Percentiles rank a stretch among this genome's conserved stretches.
Conservation (phyloP, 106 monocot genomes). For the Triglochin maritima region DNA sequence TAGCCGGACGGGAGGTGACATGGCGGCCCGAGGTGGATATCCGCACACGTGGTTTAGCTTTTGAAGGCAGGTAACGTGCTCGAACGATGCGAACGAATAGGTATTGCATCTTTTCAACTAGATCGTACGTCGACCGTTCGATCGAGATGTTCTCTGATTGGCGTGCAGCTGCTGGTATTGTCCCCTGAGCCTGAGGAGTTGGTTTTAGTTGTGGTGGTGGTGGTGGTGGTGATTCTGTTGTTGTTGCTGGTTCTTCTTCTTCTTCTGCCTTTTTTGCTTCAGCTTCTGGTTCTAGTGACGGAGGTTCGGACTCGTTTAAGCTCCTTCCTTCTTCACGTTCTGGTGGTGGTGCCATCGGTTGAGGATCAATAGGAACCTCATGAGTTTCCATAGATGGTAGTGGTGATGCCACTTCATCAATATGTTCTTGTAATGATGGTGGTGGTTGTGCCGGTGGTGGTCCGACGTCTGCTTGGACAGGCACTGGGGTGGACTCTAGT, state of each 20-base stretch:
- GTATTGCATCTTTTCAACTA: conserved; percentile 91
- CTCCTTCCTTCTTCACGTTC: too few species aligned
- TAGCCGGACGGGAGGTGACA: conserved; percentile 36
- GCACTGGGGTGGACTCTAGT: not conserved
- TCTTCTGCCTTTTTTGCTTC: not conserved
- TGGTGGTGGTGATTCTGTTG: not conserved
- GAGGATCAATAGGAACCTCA: not conserved
- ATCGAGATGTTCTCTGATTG: not conserved
- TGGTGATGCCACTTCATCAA: conserved; percentile 1
- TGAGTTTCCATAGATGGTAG: conserved; percentile 7
- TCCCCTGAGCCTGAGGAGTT: conserved; percentile 1
- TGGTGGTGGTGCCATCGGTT: too few species aligned
- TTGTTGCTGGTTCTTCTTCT: not conserved
- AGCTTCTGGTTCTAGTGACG: not conserved
- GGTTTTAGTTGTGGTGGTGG: not conserved
- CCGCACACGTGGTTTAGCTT: conserved; percentile 46
- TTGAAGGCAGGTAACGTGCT: conserved; percentile 29
- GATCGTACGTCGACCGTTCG: conserved; percentile 50
- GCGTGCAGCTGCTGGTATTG: not conserved
- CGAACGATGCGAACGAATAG: conserved; percentile 73
- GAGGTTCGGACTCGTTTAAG: not conserved
- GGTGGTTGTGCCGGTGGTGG: conserved; percentile 4
- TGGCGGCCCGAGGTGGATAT: conserved; percentile 38
- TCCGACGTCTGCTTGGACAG: not conserved
- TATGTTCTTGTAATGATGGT: not conserved